These are phyloP conservation scores for Sporothrix globosa DNA, from an alignment of 2,329 filamentous ascomycete genomes.

Conservation along the genomic window DNA sequence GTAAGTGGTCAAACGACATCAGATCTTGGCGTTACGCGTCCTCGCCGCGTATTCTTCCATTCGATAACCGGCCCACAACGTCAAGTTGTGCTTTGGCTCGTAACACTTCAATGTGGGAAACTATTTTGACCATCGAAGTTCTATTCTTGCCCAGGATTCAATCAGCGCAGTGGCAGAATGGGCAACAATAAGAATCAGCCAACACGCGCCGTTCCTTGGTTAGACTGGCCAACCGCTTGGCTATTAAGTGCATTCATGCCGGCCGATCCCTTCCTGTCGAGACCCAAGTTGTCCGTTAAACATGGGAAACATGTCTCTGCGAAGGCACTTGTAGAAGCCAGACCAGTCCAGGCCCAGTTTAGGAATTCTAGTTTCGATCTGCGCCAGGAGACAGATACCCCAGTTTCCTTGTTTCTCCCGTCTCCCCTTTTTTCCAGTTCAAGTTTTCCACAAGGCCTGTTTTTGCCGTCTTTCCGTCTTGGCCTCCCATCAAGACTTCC, in stretches of 20 bases:
- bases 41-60: conserved; percentile 10
- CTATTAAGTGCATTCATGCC: neutral
- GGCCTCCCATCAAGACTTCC: neutral
- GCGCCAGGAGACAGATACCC: neutral
- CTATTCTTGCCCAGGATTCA: neutral
- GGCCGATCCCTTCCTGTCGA: conserved; percentile 2
- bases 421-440: neutral
- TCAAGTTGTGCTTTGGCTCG: neutral
- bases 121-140: neutral
- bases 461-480: neutral
- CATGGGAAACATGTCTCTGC: neutral
- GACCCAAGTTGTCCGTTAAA: neutral
- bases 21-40: conserved; percentile 23
- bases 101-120: neutral
- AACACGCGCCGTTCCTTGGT: neutral
- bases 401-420: neutral
- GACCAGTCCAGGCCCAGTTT: neutral
- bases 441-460: neutral
- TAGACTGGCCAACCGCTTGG: neutral
- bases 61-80: neutral
- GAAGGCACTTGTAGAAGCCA: neutral
- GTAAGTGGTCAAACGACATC: conserved; percentile 23
- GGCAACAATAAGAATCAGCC: neutral
- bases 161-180: neutral
- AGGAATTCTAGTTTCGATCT: neutral